phyloP scores from a whole-genome alignment of 1,284 basidiomycete genomes.

The Puccinia hordei region DNA sequence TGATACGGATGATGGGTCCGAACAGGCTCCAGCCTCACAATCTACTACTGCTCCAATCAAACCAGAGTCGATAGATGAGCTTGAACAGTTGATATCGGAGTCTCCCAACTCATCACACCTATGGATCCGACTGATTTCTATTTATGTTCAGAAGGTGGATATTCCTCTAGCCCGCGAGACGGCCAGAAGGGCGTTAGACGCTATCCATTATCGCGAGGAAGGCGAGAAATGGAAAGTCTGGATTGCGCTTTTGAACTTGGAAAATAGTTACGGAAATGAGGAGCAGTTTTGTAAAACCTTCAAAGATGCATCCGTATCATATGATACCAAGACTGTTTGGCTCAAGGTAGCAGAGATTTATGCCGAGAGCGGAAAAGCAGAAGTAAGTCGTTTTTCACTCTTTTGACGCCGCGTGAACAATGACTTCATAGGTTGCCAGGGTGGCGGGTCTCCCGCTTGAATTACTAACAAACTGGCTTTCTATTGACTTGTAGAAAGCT shows the following conservation, averaged over 20 bases:
- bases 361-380: constrained; percentile 76
- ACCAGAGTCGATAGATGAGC: constrained; percentile 91
- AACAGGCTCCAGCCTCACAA: neutral
- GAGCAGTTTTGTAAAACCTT: constrained; percentile 76
- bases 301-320: constrained; percentile 84
- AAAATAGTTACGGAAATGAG: constrained; percentile 88
- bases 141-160: constrained; percentile 92
- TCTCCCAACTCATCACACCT: constrained; percentile 96
- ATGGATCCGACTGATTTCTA: constrained; percentile 99
- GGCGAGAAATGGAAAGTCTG: constrained; percentile 95
- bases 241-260: constrained; percentile 93
- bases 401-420: neutral
- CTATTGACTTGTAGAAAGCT: constrained; percentile 33
- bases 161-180: constrained; percentile 89
- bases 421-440: neutral
- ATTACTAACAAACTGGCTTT: constrained; percentile 4
- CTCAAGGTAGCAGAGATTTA: constrained; percentile 81
- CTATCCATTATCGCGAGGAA: constrained; percentile 94
- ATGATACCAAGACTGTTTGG: constrained; percentile 88
- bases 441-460: neutral
- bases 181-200: constrained; percentile 77
- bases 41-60: constrained; percentile 54
- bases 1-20: neutral
- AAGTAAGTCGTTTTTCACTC: constrained; percentile 64
- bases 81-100: constrained; percentile 89